Evolutionary conservation across 768 basidiomycete species (phyloP).

Genomic region (Boletus coccyginus): DNA sequence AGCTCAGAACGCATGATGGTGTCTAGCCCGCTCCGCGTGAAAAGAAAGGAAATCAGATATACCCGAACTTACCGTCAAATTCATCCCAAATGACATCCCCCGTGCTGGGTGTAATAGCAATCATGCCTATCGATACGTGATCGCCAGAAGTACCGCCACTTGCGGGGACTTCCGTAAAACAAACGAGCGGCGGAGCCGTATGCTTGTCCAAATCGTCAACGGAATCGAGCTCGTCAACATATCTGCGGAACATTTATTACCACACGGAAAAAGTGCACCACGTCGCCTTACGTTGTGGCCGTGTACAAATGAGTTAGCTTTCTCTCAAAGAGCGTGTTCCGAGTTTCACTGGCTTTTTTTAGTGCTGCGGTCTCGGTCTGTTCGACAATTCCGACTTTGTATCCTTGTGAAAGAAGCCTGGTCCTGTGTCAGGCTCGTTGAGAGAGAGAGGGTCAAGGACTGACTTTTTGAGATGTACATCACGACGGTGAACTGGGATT

Average conservation of each 20-base stretch:
- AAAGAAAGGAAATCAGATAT: not conserved
- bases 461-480: conserved; percentile 76
- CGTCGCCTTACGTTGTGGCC: conserved; percentile 68
- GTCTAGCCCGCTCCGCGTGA: conserved; percentile 43
- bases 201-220: conserved; percentile 58
- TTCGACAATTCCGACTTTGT: conserved; percentile 80
- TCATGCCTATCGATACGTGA: conserved; percentile 60
- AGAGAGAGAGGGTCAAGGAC: conserved; percentile 4
- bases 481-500: conserved; percentile 64
- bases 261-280: not conserved
- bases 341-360: conserved; percentile 78
- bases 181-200: conserved; percentile 65
- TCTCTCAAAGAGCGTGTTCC: conserved; percentile 70
- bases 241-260: conserved; percentile 45
- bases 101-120: conserved; percentile 80
- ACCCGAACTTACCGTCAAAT: conserved; percentile 59
- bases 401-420: conserved; percentile 72
- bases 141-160: conserved; percentile 14
- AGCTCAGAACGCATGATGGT: conserved; percentile 84
- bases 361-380: conserved; percentile 88
- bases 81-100: conserved; percentile 95
- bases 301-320: conserved; percentile 80
- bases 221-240: conserved; percentile 76
- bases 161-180: conserved; percentile 56
- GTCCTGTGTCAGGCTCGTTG: not conserved